A percentile compares a stretch with the other conserved stretches of the same genome.
Evolutionary conservation across 176 grass and related monocot species (phyloP).

Genomic region (Otatea glauca): DNA sequence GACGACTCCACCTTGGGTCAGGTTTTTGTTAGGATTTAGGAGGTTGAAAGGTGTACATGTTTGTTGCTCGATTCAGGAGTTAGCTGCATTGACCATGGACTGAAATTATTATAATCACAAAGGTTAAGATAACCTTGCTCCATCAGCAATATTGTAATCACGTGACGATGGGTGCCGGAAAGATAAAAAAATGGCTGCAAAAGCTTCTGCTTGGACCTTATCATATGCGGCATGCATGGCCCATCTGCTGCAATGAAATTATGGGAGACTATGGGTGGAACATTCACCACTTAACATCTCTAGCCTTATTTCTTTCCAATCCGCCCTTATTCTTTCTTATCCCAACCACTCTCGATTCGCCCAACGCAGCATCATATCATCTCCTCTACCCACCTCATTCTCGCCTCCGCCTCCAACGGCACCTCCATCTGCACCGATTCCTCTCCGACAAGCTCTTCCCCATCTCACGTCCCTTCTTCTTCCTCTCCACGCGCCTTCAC

Average conservation of each 20-base stretch:
- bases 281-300: no score
- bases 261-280: no score
- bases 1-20: not conserved
- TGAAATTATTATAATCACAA: not conserved
- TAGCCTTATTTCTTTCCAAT: no score
- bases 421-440: no score
- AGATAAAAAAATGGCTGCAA: constrained; percentile 20
- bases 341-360: no score
- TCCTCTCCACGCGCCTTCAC: no score
- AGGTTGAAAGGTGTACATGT: not conserved
- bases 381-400: no score
- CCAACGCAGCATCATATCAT: no score
- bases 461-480: no score
- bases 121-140: not conserved
- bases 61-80: constrained; percentile 9
- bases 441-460: no score
- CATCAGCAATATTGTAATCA: constrained; percentile 11
- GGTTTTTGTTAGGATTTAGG: constrained; percentile 12
- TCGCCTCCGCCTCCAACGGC: no score
- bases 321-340: no score
- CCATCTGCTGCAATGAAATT: not conserved
- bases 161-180: constrained; percentile 12
- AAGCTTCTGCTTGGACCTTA: constrained; percentile 1
- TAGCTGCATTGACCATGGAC: constrained; percentile 20
- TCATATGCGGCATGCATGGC: not conserved